phyloP scores from a whole-genome alignment of 1,284 basidiomycete species.

The Boletellus sp. region DNA sequence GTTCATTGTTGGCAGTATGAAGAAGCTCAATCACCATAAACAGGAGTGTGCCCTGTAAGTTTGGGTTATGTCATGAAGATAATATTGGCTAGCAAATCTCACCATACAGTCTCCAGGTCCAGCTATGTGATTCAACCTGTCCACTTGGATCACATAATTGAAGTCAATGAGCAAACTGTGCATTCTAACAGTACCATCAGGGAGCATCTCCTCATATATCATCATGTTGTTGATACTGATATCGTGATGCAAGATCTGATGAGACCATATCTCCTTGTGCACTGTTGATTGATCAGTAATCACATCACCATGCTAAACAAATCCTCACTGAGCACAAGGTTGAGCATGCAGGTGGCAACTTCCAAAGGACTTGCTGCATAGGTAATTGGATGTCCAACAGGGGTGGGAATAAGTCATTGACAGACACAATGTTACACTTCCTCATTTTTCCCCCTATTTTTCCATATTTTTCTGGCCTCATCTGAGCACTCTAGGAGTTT shows the following conservation, averaged over 20 bases:
- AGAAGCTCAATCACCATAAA: not conserved
- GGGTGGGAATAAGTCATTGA: not conserved
- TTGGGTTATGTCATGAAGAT: too few relatives aligned
- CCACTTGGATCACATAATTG: not conserved
- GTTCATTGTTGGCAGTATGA: too few relatives aligned
- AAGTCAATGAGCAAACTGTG: not conserved
- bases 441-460: too few relatives aligned
- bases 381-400: not conserved
- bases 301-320: too few relatives aligned
- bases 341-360: not conserved
- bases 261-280: not conserved
- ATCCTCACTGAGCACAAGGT: too few relatives aligned
- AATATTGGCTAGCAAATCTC: not conserved
- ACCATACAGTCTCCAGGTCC: not conserved
- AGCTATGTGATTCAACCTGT: not conserved
- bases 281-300: not conserved
- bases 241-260: not conserved
- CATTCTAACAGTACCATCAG: not conserved
- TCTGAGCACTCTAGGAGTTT: too few relatives aligned
- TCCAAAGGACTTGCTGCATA: not conserved
- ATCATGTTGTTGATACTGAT: constrained; percentile 1
- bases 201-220: not conserved
- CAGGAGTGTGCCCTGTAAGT: too few relatives aligned
- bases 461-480: too few relatives aligned
- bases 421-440: too few relatives aligned